Evolutionary conservation across 345 rosid genomes (phyloP).

Genomic region (Eucalyptus albens): DNA sequence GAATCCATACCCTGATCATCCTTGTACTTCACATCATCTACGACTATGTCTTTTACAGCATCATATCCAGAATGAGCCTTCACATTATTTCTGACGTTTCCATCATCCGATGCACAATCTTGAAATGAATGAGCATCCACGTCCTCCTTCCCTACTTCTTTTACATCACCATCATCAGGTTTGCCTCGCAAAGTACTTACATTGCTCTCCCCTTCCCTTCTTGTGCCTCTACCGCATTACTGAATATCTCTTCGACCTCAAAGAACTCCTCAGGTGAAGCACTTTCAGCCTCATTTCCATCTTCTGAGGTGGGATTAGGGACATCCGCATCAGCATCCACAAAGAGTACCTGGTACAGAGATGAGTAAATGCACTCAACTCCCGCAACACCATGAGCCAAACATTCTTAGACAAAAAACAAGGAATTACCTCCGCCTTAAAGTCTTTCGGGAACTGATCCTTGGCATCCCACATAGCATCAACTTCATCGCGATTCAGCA

Average conservation of each 20-base stretch:
- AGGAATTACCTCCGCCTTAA: constrained; percentile 80
- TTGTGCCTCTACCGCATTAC: constrained; percentile 48
- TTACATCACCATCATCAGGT: constrained; percentile 7
- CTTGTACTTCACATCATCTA: constrained; percentile 83
- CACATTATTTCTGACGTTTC: constrained; percentile 32
- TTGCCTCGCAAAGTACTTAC: neutral
- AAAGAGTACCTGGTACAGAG: constrained; percentile 84
- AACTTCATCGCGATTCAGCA: constrained; percentile 65
- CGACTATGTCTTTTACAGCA: constrained; percentile 82
- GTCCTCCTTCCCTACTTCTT: constrained; percentile 62
- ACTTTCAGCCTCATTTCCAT: constrained; percentile 45
- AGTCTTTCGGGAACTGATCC: constrained; percentile 69
- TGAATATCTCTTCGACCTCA: constrained; percentile 96
- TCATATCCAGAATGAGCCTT: constrained; percentile 31
- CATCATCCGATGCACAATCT: constrained; percentile 70
- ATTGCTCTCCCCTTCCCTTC: constrained; percentile 43
- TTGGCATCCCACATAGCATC: constrained; percentile 84
- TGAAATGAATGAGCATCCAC: constrained; percentile 53
- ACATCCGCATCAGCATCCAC: constrained; percentile 61
- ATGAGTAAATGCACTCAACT: constrained; percentile 59
- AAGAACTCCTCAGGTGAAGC: constrained; percentile 92
- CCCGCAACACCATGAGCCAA: constrained; percentile 20
- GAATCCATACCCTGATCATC: constrained; percentile 37
- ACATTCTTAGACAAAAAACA: constrained; percentile 7
- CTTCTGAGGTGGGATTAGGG: constrained; percentile 50